Evolutionary conservation across 306 rosid species (phyloP), one percentile per base, ranked within the genome.

Genomic region (Cicer pinnatifidum): DNA sequence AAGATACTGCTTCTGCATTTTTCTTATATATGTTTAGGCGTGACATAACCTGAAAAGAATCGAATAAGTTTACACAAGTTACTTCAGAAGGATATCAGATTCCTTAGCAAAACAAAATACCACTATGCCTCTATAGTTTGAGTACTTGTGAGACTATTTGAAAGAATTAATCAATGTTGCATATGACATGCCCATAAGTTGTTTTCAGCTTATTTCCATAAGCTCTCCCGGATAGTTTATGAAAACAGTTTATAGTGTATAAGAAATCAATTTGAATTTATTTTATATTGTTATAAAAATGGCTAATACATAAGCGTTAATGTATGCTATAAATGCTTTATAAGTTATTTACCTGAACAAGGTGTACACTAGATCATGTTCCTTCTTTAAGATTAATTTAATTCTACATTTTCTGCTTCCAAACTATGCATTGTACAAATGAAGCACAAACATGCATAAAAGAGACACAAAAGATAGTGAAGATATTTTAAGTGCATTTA

Each of bases 21-120:
- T 83, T 16, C 88, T 89, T 89, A 83, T 89, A 91, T 81, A 88
- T 85, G 68, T 86, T 81, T 44, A 94, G 91, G 63, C 98, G 97
- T 38, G 89, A 83, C 77, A 85, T 87, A 58, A 88, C 98, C 97
- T 93, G 79, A 62, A 52, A 52, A 75, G 59, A 76, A 75, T 82
- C 20, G 60, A 19, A 39, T 59, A 13, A 64, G 54, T 41, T 40
- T 40, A 58, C 53, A 56, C 15, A 65, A 76, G 69, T 41, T 46
- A 33, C 9, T 63, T 41, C 61, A 63, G 67, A 69, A 44, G 64
- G 43, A 45, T 60, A 45, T 38, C 51, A 54, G 63, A 60, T 61
- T 19, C 52, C 60, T 40, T 28, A 28, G 35, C 35, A 28, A 4
- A 3, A 28, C 5, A 28, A 28, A 28, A 28, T 28, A 28, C 3